phyloP scores from a whole-genome alignment of 805 yeast genomes.

The Yarrowia sp. region DNA sequence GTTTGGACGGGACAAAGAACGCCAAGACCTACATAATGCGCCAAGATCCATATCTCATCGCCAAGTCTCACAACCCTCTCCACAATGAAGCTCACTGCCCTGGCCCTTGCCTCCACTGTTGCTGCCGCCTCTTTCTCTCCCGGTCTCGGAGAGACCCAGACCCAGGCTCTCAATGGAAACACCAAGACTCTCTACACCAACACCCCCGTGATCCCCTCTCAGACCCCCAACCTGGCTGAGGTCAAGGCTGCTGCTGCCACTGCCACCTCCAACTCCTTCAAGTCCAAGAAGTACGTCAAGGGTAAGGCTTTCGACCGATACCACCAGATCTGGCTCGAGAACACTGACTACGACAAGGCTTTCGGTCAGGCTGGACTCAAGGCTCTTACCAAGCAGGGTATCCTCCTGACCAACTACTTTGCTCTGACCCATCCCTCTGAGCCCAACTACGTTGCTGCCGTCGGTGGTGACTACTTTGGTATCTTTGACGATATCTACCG shows the following conservation, averaged over 20 bases:
- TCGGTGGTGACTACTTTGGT: slow-evolving; percentile 53
- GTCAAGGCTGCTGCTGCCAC: slow-evolving; percentile 39
- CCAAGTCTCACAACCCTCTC: neutral
- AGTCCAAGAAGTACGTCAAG: slow-evolving; percentile 40
- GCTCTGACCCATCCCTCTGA: slow-evolving; percentile 54
- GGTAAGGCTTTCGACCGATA: slow-evolving; percentile 47
- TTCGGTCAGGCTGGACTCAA: slow-evolving; percentile 46
- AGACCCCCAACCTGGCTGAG: slow-evolving; percentile 39
- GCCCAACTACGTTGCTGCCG: slow-evolving; percentile 53
- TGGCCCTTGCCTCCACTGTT: neutral
- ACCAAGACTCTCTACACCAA: slow-evolving; percentile 12
- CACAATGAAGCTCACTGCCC: neutral
- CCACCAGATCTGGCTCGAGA: slow-evolving; percentile 50
- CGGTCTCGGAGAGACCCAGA: slow-evolving; percentile 8
- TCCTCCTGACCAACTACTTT: slow-evolving; percentile 51
- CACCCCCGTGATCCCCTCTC: neutral
- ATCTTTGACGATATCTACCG: slow-evolving; percentile 48
- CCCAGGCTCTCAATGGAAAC: slow-evolving; percentile 6
- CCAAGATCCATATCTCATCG: slow-evolving; percentile 8
- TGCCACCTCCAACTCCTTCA: slow-evolving; percentile 37
- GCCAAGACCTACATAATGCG: slow-evolving; percentile 23
- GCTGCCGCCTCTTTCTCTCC: slow-evolving; percentile 7
- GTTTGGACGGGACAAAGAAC: neutral
- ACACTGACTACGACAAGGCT: slow-evolving; percentile 52
- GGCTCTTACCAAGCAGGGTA: slow-evolving; percentile 47